phyloP scores from a whole-genome alignment of 2,329 filamentous ascomycete species.

The Microdochium bolleyi region DNA sequence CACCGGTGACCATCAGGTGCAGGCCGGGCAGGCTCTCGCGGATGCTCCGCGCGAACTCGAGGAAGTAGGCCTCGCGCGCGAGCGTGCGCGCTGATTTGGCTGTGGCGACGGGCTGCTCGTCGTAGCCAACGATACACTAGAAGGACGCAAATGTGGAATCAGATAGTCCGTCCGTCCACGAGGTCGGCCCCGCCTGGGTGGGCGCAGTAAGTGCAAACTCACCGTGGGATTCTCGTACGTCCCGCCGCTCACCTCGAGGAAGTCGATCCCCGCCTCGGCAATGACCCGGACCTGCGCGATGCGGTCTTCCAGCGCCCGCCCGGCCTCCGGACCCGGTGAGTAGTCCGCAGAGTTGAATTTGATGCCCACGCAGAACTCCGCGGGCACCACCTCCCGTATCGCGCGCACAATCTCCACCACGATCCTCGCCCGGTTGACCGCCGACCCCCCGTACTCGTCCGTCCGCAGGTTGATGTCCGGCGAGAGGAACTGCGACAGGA shows the following conservation, averaged over 20 bases:
- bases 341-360: conserved; percentile 47
- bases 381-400: conserved; percentile 26
- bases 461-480: conserved; percentile 38
- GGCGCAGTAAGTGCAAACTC: too few species aligned
- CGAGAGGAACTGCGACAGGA: conserved; percentile 46
- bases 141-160: too few species aligned
- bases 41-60: conserved; percentile 49
- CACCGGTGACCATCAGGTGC: conserved; percentile 43
- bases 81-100: conserved; percentile 29
- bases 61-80: conserved; percentile 57
- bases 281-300: conserved; percentile 45
- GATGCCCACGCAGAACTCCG: conserved; percentile 40
- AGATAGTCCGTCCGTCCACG: too few species aligned
- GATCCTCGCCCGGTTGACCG: conserved; percentile 36
- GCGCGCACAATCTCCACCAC: conserved; percentile 40
- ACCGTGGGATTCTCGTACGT: conserved; percentile 45
- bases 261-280: conserved; percentile 44
- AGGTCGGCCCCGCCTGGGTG: too few species aligned
- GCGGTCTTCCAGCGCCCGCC: conserved; percentile 20
- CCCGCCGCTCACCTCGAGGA: conserved; percentile 59
- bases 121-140: neutral
- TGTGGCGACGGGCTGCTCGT: neutral
- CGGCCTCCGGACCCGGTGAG: conserved; percentile 31
- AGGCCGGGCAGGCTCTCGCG: conserved; percentile 34
- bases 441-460: conserved; percentile 45